These are phyloP conservation scores for Balansia obtecta DNA, from an alignment of 2,329 filamentous ascomycete species.

Conservation along the genomic window DNA sequence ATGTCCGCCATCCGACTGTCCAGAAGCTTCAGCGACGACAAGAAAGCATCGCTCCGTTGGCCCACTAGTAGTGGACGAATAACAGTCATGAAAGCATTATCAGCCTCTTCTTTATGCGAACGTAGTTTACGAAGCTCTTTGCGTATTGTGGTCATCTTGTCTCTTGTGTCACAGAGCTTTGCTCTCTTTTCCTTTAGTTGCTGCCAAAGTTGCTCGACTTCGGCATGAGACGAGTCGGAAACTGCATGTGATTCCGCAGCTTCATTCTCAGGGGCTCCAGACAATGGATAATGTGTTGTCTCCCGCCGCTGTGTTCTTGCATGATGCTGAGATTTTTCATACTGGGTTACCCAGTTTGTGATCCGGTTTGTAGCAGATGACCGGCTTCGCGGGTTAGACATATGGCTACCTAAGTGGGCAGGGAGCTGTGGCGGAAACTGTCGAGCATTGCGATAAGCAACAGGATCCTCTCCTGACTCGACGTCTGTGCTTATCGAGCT, in stretches of 20 bases:
- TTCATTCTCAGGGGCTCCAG: slow-evolving; percentile 7
- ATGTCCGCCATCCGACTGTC: slow-evolving; percentile 21
- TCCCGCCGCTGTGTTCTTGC: slow-evolving; percentile 9
- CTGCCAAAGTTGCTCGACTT: slow-evolving; percentile 23
- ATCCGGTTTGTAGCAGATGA: slow-evolving; percentile 20
- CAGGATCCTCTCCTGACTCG: slow-evolving; percentile 16
- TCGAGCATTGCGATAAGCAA: slow-evolving; percentile 18
- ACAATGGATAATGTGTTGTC: slow-evolving; percentile 1
- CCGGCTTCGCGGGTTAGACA: slow-evolving; percentile 13
- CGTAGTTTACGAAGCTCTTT: slow-evolving; percentile 20
- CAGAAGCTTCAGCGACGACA: slow-evolving; percentile 13
- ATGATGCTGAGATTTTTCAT: slow-evolving; percentile 17
- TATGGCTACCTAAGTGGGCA: slow-evolving; percentile 12
- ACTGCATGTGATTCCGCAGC: neutral
- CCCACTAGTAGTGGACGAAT: slow-evolving; percentile 24
- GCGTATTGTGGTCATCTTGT: slow-evolving; percentile 20
- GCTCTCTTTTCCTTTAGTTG: slow-evolving; percentile 22
- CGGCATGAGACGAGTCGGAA: slow-evolving; percentile 14
- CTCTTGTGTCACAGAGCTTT: slow-evolving; percentile 17
- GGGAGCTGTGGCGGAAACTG: slow-evolving; percentile 21
- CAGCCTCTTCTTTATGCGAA: slow-evolving; percentile 21
- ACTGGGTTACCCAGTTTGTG: slow-evolving; percentile 21
- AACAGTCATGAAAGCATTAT: slow-evolving; percentile 28
- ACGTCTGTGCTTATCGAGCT: slow-evolving; percentile 10
- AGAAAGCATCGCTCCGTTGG: slow-evolving; percentile 9